Conservation (phyloP, 257 asterid species). For the Apocynum venetum region DNA sequence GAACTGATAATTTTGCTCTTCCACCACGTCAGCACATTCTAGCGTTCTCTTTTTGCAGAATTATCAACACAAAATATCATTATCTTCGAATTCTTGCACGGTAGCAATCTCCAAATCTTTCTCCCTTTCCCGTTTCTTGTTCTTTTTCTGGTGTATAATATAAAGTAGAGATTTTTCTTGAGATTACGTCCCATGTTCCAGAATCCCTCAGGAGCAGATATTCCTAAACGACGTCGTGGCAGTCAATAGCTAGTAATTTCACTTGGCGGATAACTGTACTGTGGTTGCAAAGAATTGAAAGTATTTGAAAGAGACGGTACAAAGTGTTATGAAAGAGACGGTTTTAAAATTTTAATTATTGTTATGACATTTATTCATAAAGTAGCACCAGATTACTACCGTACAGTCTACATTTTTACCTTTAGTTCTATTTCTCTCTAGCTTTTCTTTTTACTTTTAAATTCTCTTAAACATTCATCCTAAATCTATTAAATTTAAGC, state of each 20-base stretch:
- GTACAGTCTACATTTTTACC: too few species aligned
- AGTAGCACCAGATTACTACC: too few species aligned
- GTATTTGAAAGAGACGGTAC: too few species aligned
- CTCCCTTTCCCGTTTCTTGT: neutral
- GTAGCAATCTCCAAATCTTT: neutral
- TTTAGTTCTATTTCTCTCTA: too few species aligned
- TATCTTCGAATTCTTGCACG: neutral
- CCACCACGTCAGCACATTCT: slow-evolving; percentile 4
- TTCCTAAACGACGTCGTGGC: neutral
- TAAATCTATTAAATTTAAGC: too few species aligned
- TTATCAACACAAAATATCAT: neutral
- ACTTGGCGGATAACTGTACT: neutral
- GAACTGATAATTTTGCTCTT: neutral
- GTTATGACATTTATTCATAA: too few species aligned
- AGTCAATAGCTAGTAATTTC: neutral
- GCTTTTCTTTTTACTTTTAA: too few species aligned
- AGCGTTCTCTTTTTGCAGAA: neutral
- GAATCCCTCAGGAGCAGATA: neutral
- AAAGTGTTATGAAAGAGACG: too few species aligned
- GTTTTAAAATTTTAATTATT: too few species aligned
- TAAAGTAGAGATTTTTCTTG: neutral
- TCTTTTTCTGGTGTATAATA: neutral
- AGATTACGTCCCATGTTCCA: neutral
- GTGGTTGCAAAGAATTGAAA: neutral
- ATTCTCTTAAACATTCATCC: too few species aligned